Percentiles rank a stretch among this genome's conserved stretches.
These are phyloP conservation scores for Haberlea rhodopensis DNA, from an alignment of 257 asterid genomes.

Conservation along the genomic window DNA sequence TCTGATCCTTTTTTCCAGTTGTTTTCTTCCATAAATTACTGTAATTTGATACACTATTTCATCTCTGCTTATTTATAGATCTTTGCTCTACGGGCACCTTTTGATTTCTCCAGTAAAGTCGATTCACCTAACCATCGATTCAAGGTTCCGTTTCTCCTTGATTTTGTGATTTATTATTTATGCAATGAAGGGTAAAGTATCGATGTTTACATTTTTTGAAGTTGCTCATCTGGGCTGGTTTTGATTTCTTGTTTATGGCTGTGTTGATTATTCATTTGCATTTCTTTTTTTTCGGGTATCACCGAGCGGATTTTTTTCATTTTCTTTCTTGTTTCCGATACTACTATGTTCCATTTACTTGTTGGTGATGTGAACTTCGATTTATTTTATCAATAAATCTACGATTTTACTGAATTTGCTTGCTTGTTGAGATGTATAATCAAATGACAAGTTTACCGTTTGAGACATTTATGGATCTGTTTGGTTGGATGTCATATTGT, in stretches of 20 bases:
- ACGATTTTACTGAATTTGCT: conserved; percentile 15
- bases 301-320: not conserved
- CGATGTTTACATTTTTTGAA: not conserved
- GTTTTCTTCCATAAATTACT: conserved; percentile 20
- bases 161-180: conserved; percentile 13
- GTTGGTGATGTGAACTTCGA: conserved; percentile 7
- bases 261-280: conserved; percentile 8
- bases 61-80: conserved; percentile 23
- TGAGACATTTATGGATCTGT: not conserved
- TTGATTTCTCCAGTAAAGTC: conserved; percentile 16
- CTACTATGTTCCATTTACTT: not conserved
- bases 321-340: not conserved
- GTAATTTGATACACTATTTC: conserved; percentile 11
- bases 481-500: conserved; percentile 6
- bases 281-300: no score
- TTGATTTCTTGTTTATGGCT: conserved; percentile 5
- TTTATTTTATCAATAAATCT: conserved; percentile 10
- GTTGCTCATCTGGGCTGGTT: conserved; percentile 18
- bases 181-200: not conserved
- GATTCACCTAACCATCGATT: conserved; percentile 20
- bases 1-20: not conserved
- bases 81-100: conserved; percentile 18
- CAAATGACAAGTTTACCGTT: conserved; percentile 12
- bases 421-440: conserved; percentile 15
- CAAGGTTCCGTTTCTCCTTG: conserved; percentile 36